These are phyloP conservation scores for Cladosporium sp. DNA, from an alignment of 2,329 filamentous ascomycete genomes.

Conservation along the genomic window DNA sequence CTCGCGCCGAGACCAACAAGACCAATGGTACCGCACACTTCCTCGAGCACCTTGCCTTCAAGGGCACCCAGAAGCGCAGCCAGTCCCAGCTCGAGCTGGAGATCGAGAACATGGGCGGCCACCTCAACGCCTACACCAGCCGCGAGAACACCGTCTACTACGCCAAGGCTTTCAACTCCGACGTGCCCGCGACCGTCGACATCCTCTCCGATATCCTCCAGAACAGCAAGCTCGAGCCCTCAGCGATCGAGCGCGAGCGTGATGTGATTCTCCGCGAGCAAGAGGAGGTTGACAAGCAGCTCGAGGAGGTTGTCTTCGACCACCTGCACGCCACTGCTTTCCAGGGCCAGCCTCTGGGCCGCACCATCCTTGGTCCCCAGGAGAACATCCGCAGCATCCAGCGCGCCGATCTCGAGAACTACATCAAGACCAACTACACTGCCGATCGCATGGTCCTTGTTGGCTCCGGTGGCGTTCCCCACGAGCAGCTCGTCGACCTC, in stretches of 20 bases:
- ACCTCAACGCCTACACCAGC: slow-evolving; percentile 99
- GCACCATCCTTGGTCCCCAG: slow-evolving; percentile 94
- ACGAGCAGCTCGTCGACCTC: slow-evolving; percentile 88
- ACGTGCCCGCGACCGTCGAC: slow-evolving; percentile 93
- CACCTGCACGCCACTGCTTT: slow-evolving; percentile 97
- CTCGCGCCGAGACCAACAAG: slow-evolving; percentile 94
- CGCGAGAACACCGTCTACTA: slow-evolving; percentile 99
- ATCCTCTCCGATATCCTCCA: slow-evolving; percentile 99
- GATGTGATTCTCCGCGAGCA: slow-evolving; percentile 98
- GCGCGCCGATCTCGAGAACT: slow-evolving; percentile 82
- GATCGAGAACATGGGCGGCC: slow-evolving; percentile 99
- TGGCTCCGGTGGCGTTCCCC: slow-evolving; percentile 87
- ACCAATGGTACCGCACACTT: slow-evolving; percentile 99
- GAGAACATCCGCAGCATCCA: slow-evolving; percentile 98
- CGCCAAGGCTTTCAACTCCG: slow-evolving; percentile 97
- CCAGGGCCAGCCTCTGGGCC: slow-evolving; percentile 91
- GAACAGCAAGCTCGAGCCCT: slow-evolving; percentile 94
- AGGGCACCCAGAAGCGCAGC: slow-evolving; percentile 91
- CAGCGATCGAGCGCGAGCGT: slow-evolving; percentile 92
- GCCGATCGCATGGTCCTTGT: slow-evolving; percentile 99
- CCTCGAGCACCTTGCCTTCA: slow-evolving; percentile 99
- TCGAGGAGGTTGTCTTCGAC: slow-evolving; percentile 99
- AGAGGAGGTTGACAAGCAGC: slow-evolving; percentile 99
- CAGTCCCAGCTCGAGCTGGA: slow-evolving; percentile 98
- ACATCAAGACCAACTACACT: slow-evolving; percentile 99